These are phyloP conservation scores for Schizonepeta tenuifolia DNA, from an alignment of 257 asterid genomes.

Conservation along the genomic window DNA sequence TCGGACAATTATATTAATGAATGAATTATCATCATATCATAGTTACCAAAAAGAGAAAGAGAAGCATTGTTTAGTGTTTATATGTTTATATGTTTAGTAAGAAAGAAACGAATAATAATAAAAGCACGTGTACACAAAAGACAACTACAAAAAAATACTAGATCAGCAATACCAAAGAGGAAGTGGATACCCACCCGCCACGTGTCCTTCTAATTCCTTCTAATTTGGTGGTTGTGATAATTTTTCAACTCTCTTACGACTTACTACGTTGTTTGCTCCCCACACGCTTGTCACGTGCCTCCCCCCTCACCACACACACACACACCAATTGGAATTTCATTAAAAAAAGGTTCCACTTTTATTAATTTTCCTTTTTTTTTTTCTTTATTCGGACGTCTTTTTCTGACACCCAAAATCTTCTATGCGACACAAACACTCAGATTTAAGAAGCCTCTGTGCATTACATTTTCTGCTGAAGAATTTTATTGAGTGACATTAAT, in stretches of 20 bases:
- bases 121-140: conserved; percentile 28
- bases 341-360: not conserved
- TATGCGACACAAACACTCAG: conserved; percentile 27
- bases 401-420: conserved; percentile 27
- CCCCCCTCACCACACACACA: conserved; percentile 5
- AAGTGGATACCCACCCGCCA: not conserved
- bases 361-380: not conserved
- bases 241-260: not conserved
- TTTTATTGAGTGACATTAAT: no score
- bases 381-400: not conserved
- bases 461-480: no score
- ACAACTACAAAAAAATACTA: not conserved
- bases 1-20: not conserved
- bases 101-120: not conserved
- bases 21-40: not conserved
- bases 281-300: conserved; percentile 37
- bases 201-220: conserved; percentile 1
- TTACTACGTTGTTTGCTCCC: not conserved
- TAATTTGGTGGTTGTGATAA: not conserved
- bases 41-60: not conserved
- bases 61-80: no score
- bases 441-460: no score
- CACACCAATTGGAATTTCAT: not conserved
- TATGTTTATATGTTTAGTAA: not conserved
- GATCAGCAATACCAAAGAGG: not conserved